These are phyloP conservation scores for Letharia columbiana DNA, from an alignment of 495 filamentous ascomycete species.

Conservation along the genomic window DNA sequence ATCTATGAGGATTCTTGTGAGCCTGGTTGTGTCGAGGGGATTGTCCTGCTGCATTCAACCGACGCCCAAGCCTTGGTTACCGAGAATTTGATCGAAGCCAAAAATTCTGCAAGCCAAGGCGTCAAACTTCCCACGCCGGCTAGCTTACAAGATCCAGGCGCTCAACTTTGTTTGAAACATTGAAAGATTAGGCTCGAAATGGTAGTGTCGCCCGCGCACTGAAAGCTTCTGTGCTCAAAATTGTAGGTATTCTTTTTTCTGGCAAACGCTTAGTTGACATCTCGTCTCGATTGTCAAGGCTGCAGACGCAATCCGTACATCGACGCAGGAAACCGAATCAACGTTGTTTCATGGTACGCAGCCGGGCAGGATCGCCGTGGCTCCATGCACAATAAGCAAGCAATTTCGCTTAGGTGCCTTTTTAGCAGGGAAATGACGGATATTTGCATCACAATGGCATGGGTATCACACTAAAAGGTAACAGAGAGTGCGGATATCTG, in stretches of 20 bases:
- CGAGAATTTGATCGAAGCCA: not conserved
- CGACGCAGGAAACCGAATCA: not conserved
- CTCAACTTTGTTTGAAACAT: not conserved
- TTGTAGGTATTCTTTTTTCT: not conserved
- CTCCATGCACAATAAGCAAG: not conserved
- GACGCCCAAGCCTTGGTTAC: slow-evolving; percentile 6
- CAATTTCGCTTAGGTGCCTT: not conserved
- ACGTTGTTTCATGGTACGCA: not conserved
- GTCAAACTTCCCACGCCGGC: not conserved
- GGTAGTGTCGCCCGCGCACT: not conserved
- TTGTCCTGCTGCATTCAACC: slow-evolving; percentile 1
- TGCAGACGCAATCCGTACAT: not conserved
- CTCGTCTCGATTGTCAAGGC: not conserved
- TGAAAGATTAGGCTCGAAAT: not conserved
- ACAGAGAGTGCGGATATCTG: too few relatives aligned
- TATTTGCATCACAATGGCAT: not conserved
- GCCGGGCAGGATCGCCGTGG: not conserved
- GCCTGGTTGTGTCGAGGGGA: not conserved
- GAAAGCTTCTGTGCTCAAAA: not conserved
- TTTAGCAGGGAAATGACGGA: not conserved
- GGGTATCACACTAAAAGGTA: not conserved
- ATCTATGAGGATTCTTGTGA: not conserved
- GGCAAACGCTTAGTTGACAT: not conserved
- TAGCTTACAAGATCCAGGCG: not conserved
- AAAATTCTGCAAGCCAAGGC: slow-evolving; percentile 1